Base-by-base conservation (phyloP, 768 basidiomycete species). In the Russula foetens region DNA sequence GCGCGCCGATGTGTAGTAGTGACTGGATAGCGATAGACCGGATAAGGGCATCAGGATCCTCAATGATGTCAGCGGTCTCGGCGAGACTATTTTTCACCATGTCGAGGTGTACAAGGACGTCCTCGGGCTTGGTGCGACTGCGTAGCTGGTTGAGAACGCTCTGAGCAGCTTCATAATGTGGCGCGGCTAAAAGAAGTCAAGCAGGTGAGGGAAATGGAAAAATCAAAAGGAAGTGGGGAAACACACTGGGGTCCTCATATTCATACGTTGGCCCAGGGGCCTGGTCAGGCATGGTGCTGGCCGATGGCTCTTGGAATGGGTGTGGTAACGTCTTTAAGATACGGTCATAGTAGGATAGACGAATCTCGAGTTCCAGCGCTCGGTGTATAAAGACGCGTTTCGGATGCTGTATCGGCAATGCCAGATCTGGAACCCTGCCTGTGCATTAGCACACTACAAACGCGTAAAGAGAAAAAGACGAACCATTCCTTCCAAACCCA, bases 401-500 rank as follows among this genome's bases (percentile, higher is more conserved):
- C 0, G 97, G 96, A 69, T 98, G 94, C 54, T 88, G 81, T 12
- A 80, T 70, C 5, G 84, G 75, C 11, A 96, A 74, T 1, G 80
- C 71, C 31, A 98, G 76, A 74, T 98, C 97, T 2, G 88, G 85
- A 15, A 92, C 76, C 96, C 96, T 98, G 55, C 7, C 64, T n/a
- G 35, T 49, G 26, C 29, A 33, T 51, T 29, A 47, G 29, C 21
- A 53, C 53, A 59, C 53, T 50, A 50, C 31, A 15, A 49, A 33
- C 31, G 45, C 9, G 51, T 6, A 47, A 57, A 14, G 12, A 29
- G 9, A 57, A 4, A 15, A 35, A 17, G 6, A 74, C 85, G 47
- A 53, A 94, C 96, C 97, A 99, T 80, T 98, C 97, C 69, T 92
- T 95, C 97, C 97, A 99, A 15, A 97, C 92, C 97, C 97, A 98